Percentiles rank a stretch among this genome's conserved stretches.
Evolutionary conservation across 2,329 filamentous ascomycete species (phyloP).

Genomic region (Tetracladium maxilliforme): DNA sequence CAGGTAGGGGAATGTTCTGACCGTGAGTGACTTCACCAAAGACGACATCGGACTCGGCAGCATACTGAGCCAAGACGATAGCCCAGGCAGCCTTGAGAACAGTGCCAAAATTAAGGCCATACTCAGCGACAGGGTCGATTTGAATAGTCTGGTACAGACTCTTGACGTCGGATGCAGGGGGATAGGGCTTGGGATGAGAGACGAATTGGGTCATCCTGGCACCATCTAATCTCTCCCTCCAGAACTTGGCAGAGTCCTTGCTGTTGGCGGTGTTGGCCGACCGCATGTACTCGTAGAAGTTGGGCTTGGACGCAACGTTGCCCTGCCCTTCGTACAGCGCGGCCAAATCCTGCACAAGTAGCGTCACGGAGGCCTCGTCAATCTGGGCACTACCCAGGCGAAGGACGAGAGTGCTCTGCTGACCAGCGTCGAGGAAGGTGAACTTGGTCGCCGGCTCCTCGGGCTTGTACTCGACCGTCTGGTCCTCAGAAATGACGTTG

Average conservation of each 20-base stretch:
- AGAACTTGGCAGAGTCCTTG: slow-evolving; percentile 26
- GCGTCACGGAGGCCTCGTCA: slow-evolving; percentile 26
- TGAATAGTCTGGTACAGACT: too few relatives aligned
- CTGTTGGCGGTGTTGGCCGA: slow-evolving; percentile 20
- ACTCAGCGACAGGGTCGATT: too few relatives aligned
- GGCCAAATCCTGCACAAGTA: slow-evolving; percentile 32
- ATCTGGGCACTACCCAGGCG: slow-evolving; percentile 33
- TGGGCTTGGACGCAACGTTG: slow-evolving; percentile 18
- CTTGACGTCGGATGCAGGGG: too few relatives aligned
- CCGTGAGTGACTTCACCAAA: too few relatives aligned
- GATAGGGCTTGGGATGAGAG: too few relatives aligned
- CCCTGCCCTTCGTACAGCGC: slow-evolving; percentile 25
- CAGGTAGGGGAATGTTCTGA: too few relatives aligned
- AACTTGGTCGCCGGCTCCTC: slow-evolving; percentile 31
- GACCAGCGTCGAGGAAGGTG: slow-evolving; percentile 30
- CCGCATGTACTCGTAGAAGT: slow-evolving; percentile 32
- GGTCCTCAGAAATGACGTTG: slow-evolving; percentile 27
- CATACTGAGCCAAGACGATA: too few relatives aligned
- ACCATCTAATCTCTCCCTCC: slow-evolving; percentile 26
- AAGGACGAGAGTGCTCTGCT: slow-evolving; percentile 30
- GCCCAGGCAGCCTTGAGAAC: too few relatives aligned
- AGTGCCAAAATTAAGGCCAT: too few relatives aligned
- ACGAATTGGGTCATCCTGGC: slow-evolving; percentile 31
- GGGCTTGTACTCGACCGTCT: slow-evolving; percentile 10
- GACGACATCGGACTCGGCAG: too few relatives aligned